These are phyloP conservation scores for Mucor piriformis DNA, from an alignment of 371 early-diverging fungal species.

Conservation along the genomic window DNA sequence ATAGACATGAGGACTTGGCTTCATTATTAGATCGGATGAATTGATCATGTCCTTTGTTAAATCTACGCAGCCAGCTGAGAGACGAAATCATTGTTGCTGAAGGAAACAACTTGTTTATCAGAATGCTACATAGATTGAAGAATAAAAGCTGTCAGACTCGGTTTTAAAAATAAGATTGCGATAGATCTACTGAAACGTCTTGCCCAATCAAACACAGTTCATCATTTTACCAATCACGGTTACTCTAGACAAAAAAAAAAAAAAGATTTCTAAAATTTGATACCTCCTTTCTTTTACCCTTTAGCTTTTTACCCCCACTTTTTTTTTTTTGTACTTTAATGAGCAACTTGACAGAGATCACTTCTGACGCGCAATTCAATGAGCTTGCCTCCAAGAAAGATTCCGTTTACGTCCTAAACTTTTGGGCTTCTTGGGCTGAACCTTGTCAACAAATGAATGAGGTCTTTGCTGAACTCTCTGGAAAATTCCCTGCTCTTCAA, in stretches of 20 bases:
- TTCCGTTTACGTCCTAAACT: slow-evolving; percentile 68
- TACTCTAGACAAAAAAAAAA: not conserved
- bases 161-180: too few relatives aligned
- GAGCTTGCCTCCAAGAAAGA: slow-evolving; percentile 34
- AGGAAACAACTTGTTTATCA: too few relatives aligned
- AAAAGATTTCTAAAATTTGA: not conserved
- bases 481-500: slow-evolving; percentile 71
- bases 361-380: slow-evolving; percentile 42
- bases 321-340: slow-evolving; percentile 5
- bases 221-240: not conserved
- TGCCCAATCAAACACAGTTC: not conserved
- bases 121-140: too few relatives aligned
- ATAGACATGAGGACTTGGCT: too few relatives aligned
- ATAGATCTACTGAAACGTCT: too few relatives aligned
- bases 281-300: not conserved
- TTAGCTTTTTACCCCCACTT: not conserved
- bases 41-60: too few relatives aligned
- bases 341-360: slow-evolving; percentile 48
- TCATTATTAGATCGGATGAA: too few relatives aligned
- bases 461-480: slow-evolving; percentile 82
- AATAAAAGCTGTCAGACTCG: too few relatives aligned
- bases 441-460: slow-evolving; percentile 92
- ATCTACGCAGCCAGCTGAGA: too few relatives aligned
- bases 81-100: too few relatives aligned
- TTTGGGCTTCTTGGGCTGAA: slow-evolving; percentile 92